phyloP scores from a whole-genome alignment of 176 grass and related monocot species.

The Eleusine coracana region DNA sequence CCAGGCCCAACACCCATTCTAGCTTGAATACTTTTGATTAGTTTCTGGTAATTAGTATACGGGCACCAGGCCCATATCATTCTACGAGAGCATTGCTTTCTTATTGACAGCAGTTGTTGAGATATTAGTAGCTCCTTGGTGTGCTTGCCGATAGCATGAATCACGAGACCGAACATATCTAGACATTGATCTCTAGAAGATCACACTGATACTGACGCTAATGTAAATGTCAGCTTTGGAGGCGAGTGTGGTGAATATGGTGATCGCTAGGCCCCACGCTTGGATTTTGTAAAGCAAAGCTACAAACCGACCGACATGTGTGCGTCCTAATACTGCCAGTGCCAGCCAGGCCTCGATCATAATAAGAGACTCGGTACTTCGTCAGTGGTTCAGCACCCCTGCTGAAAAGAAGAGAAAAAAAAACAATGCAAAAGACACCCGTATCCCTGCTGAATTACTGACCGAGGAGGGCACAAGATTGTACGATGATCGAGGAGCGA shows the following conservation, averaged over 20 bases:
- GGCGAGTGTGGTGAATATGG: background rate
- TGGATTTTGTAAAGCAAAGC: constrained; percentile 8
- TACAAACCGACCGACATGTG: background rate
- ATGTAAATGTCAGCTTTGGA: background rate
- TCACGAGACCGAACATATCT: background rate
- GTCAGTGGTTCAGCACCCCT: background rate
- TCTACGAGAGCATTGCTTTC: background rate
- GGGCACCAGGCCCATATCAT: too few species aligned
- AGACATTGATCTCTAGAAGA: background rate
- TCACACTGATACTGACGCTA: background rate
- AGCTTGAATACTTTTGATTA: background rate
- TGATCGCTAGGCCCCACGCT: background rate
- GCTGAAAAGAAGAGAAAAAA: background rate
- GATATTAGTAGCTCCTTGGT: background rate
- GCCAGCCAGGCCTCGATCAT: too few species aligned
- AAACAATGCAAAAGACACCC: background rate
- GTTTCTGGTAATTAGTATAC: background rate
- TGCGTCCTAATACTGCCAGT: background rate
- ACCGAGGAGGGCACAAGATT: background rate
- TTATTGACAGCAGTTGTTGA: background rate
- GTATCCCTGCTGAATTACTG: background rate
- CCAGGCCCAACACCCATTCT: background rate
- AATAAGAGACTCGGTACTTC: too few species aligned
- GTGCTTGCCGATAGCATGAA: background rate
- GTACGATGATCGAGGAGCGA: background rate